phyloP scores from a whole-genome alignment of 345 rosid genomes.

The Ceriops decandra region DNA sequence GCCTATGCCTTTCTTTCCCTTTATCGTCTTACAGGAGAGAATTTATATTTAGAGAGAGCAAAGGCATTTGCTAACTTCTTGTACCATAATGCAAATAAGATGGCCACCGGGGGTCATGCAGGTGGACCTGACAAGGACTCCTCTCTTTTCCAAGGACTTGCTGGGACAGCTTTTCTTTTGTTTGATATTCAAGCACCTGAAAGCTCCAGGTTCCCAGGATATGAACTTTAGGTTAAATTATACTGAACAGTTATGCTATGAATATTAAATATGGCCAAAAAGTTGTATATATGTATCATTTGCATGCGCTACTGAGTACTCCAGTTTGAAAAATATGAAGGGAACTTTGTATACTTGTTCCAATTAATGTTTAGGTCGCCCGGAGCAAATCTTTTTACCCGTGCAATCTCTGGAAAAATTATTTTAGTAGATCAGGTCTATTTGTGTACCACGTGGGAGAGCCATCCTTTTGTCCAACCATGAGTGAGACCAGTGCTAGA shows the following conservation, averaged over 20 bases:
- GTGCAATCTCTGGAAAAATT: too few relatives aligned
- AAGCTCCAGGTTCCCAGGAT: constrained; percentile 73
- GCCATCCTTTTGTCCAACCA: too few relatives aligned
- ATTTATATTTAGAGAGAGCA: constrained; percentile 66
- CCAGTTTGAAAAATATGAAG: too few relatives aligned
- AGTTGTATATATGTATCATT: background rate
- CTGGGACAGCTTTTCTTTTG: constrained; percentile 70
- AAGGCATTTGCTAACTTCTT: constrained; percentile 71
- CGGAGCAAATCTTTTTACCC: too few relatives aligned
- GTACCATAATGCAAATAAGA: constrained; percentile 41
- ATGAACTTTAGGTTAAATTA: constrained; percentile 42
- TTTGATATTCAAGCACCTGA: constrained; percentile 52
- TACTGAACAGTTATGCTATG: background rate
- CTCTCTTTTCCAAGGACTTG: constrained; percentile 76
- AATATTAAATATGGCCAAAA: background rate
- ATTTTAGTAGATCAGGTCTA: too few relatives aligned
- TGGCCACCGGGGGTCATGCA: constrained; percentile 13
- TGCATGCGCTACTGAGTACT: too few relatives aligned
- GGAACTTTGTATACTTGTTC: too few relatives aligned
- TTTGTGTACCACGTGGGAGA: too few relatives aligned
- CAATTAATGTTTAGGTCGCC: too few relatives aligned
- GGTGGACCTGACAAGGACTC: constrained; percentile 32
- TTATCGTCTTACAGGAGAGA: constrained; percentile 66
- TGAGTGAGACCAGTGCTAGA: too few relatives aligned
- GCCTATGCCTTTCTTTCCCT: constrained; percentile 83